Conservation (phyloP, 495 filamentous ascomycete genomes). For the Aspergillus saccharolyticus region DNA sequence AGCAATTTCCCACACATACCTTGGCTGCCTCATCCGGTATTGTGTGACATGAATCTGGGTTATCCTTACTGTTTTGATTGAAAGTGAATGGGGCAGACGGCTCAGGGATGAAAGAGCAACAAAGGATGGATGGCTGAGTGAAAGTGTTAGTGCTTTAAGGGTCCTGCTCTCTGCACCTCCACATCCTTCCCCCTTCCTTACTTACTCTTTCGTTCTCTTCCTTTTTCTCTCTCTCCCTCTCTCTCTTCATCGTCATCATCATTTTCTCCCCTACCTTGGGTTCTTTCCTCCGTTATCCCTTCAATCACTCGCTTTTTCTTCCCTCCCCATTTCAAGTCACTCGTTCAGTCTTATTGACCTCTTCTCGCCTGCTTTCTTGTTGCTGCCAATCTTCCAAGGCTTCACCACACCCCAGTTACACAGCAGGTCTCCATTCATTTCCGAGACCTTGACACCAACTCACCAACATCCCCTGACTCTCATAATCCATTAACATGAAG, state of each 20-base stretch:
- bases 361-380: background rate
- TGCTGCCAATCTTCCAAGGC: background rate
- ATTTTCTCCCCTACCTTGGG: conserved; percentile 4
- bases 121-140: no score
- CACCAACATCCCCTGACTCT: background rate
- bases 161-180: conserved; percentile 7
- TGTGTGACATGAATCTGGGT: background rate
- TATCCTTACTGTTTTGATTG: background rate
- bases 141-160: no score
- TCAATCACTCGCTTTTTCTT: conserved; percentile 15
- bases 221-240: conserved; percentile 9
- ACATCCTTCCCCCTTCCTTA: conserved; percentile 17
- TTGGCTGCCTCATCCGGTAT: background rate
- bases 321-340: conserved; percentile 20
- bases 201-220: conserved; percentile 9
- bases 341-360: conserved; percentile 17
- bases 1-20: background rate
- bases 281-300: conserved; percentile 13
- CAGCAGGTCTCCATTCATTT: conserved; percentile 5
- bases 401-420: background rate
- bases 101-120: background rate
- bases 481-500: conserved; percentile 46
- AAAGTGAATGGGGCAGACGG: background rate
- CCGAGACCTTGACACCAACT: background rate
- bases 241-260: conserved; percentile 1